Conservation (phyloP, 352 stramenopile genomes). For the Phytopythium delawarense region DNA sequence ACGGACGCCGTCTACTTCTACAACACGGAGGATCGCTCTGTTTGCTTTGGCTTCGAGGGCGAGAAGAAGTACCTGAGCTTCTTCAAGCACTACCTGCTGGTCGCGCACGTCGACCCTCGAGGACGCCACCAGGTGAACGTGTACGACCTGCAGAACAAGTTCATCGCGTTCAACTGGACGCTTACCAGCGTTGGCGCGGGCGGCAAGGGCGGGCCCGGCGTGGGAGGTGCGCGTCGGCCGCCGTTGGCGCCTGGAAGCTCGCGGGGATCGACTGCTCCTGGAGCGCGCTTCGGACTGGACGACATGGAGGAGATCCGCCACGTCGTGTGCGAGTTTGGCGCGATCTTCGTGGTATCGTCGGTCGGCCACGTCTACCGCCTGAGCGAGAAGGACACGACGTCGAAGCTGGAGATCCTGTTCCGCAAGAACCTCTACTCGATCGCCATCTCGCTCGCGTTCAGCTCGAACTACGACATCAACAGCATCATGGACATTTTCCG, state of each 20-base stretch:
- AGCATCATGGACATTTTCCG: constrained; percentile 96
- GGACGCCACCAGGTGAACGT: constrained; percentile 86
- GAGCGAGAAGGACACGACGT: constrained; percentile 93
- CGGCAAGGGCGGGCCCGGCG: constrained; percentile 13
- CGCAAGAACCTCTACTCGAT: constrained; percentile 97
- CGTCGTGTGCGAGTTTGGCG: constrained; percentile 81
- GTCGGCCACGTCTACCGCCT: constrained; percentile 90
- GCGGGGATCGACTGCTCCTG: constrained; percentile 20
- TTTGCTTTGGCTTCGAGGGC: constrained; percentile 87
- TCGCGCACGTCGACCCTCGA: constrained; percentile 78
- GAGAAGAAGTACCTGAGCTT: constrained; percentile 86
- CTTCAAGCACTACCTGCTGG: constrained; percentile 87
- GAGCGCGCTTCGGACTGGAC: constrained; percentile 75
- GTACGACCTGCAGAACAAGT: constrained; percentile 92
- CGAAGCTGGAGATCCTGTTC: constrained; percentile 96
- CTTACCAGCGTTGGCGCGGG: constrained; percentile 53
- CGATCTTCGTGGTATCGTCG: constrained; percentile 85
- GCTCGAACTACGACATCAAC: constrained; percentile 92
- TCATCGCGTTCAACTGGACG: constrained; percentile 90
- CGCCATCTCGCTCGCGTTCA: constrained; percentile 96
- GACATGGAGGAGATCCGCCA: constrained; percentile 87
- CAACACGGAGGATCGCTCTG: constrained; percentile 80
- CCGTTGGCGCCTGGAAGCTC: constrained; percentile 25
- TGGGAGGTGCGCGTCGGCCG: constrained; percentile 18
- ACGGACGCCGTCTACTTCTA: constrained; percentile 89